These are phyloP conservation scores for Verticillium isaacii DNA, from an alignment of 2,329 filamentous ascomycete species.

Conservation along the genomic window DNA sequence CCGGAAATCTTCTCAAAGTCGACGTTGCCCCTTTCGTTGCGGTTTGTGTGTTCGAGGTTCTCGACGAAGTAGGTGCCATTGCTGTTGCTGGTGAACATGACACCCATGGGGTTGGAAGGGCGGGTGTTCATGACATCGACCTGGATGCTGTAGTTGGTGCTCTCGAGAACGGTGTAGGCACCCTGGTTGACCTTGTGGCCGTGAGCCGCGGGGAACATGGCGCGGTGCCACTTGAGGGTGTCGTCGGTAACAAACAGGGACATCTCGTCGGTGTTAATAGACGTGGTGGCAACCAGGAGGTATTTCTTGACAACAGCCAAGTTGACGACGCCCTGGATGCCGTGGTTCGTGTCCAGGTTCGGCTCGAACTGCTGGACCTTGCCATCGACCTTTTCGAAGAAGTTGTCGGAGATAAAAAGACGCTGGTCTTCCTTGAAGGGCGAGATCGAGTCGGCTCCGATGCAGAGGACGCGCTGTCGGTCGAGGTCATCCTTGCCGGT, in stretches of 20 bases:
- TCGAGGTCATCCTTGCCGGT: constrained; percentile 63
- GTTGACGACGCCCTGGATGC: constrained; percentile 75
- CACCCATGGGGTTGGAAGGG: constrained; percentile 69
- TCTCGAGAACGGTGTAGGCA: constrained; percentile 90
- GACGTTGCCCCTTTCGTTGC: constrained; percentile 68
- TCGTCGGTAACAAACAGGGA: constrained; percentile 87
- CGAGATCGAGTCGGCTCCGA: constrained; percentile 69
- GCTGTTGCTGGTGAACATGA: constrained; percentile 92
- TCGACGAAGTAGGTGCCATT: constrained; percentile 94
- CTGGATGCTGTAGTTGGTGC: constrained; percentile 96
- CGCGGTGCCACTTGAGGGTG: constrained; percentile 81
- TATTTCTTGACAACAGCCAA: constrained; percentile 82
- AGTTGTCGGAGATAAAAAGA: constrained; percentile 77
- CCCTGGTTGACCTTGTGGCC: constrained; percentile 66
- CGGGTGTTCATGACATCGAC: constrained; percentile 79
- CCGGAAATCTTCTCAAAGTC: constrained; percentile 93
- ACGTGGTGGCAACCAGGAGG: constrained; percentile 76
- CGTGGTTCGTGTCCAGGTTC: constrained; percentile 66
- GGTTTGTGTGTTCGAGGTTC: constrained; percentile 90
- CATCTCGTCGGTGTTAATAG: constrained; percentile 80
- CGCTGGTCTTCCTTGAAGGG: constrained; percentile 69
- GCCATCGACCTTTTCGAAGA: constrained; percentile 55
- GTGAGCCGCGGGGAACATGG: constrained; percentile 80
- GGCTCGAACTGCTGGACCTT: constrained; percentile 65
- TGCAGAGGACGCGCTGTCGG: constrained; percentile 71